Conservation (phyloP, 805 yeast genomes). For the Blastobotrys terrestris region DNA sequence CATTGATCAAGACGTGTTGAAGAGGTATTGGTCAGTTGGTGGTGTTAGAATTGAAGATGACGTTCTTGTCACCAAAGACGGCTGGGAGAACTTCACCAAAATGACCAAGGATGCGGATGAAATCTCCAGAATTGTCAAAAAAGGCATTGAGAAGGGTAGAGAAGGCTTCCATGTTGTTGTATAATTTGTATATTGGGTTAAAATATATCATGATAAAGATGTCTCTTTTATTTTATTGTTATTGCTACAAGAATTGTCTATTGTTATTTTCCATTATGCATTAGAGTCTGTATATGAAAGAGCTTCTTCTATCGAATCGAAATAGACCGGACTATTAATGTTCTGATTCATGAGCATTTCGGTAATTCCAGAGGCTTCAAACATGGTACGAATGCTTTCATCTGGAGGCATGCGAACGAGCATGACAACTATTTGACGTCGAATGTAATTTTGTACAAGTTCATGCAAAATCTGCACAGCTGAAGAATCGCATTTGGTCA, state of each 20-base stretch:
- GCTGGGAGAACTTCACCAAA: constrained; percentile 74
- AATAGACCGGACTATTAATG: constrained; percentile 32
- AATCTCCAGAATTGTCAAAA: constrained; percentile 66
- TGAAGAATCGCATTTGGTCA: constrained; percentile 73
- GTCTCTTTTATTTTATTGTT: neutral
- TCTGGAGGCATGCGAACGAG: constrained; percentile 55
- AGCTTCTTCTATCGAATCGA: constrained; percentile 53
- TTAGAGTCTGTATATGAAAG: constrained; percentile 25
- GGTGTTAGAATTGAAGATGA: constrained; percentile 98
- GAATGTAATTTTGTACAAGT: constrained; percentile 48
- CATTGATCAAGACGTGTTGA: constrained; percentile 59
- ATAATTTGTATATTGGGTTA: constrained; percentile 19
- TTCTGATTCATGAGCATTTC: constrained; percentile 29
- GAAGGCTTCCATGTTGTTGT: constrained; percentile 56
- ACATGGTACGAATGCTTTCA: constrained; percentile 40
- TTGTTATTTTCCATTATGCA: neutral
- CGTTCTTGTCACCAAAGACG: constrained; percentile 66
- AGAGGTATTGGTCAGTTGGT: constrained; percentile 83
- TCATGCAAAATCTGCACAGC: constrained; percentile 69
- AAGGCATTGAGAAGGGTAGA: constrained; percentile 55
- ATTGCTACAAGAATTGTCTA: neutral
- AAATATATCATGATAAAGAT: neutral
- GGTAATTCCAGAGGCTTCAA: constrained; percentile 52
- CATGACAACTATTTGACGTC: constrained; percentile 50
- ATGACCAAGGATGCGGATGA: constrained; percentile 84